phyloP scores from a whole-genome alignment of 345 rosid species.

The Gossypium stocksii region DNA sequence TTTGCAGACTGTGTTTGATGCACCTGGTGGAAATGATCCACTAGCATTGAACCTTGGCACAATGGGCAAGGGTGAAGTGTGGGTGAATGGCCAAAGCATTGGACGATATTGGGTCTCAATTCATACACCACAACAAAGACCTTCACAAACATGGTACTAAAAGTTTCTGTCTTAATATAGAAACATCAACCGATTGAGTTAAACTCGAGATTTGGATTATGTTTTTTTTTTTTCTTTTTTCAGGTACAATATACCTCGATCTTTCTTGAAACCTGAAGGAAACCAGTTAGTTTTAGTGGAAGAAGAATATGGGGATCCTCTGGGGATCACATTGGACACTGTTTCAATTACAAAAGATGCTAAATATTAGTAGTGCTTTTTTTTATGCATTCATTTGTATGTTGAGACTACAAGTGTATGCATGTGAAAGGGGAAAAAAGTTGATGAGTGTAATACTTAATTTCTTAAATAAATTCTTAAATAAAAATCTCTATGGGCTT shows the following conservation, averaged over 20 bases:
- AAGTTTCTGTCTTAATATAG: no score
- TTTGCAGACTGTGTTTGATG: conserved; percentile 42
- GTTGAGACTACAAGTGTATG: background rate
- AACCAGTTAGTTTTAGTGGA: conserved; percentile 53
- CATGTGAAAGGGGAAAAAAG: no score
- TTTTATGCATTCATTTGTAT: background rate
- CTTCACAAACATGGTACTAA: conserved; percentile 54
- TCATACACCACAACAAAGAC: conserved; percentile 32
- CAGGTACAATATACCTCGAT: conserved; percentile 42
- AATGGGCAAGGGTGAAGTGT: conserved; percentile 71
- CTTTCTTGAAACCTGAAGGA: conserved; percentile 34
- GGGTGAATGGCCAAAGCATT: conserved; percentile 61
- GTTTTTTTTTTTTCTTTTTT: background rate
- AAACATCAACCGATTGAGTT: background rate
- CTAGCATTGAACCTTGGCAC: conserved; percentile 47
- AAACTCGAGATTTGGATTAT: background rate
- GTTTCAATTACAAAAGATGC: conserved; percentile 20
- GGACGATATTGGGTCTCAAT: conserved; percentile 64
- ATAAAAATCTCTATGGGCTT: no score
- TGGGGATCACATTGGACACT: conserved; percentile 35
- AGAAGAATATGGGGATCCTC: conserved; percentile 51
- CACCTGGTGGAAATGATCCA: conserved; percentile 46
- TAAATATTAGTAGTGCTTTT: background rate
- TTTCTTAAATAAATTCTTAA: no score
- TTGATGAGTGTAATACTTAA: no score